Evolutionary conservation across 1,139 yeast species (phyloP).

Genomic region (Blastobotrys buckinghamii): DNA sequence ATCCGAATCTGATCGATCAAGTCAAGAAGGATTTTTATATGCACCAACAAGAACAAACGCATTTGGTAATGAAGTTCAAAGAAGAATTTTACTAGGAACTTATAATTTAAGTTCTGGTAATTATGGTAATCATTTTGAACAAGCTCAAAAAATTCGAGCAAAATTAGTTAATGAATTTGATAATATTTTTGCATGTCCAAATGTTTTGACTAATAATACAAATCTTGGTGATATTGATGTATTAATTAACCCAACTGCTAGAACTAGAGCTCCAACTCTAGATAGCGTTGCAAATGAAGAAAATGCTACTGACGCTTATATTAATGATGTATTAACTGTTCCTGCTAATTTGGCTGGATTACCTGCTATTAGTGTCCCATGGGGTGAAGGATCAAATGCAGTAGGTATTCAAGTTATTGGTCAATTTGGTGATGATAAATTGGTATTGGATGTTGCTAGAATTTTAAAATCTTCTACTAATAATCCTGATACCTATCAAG

Average conservation of each 20-base stretch:
- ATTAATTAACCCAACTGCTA: conserved; percentile 66
- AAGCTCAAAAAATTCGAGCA: conserved; percentile 66
- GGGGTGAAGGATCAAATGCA: conserved; percentile 29
- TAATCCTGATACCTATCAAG: no score
- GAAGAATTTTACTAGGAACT: conserved; percentile 79
- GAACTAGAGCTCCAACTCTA: conserved; percentile 51
- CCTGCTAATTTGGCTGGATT: conserved; percentile 91
- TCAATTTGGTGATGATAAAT: conserved; percentile 75
- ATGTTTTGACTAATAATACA: conserved; percentile 34
- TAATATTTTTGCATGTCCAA: conserved; percentile 48
- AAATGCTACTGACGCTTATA: conserved; percentile 54
- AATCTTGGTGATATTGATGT: conserved; percentile 49
- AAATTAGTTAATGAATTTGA: conserved; percentile 62
- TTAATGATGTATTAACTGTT: conserved; percentile 79
- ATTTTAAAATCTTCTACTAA: conserved; percentile 20
- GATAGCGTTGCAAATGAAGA: conserved; percentile 35
- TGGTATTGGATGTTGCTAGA: conserved; percentile 45
- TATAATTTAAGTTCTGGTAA: conserved; percentile 75
- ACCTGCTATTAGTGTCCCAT: conserved; percentile 78
- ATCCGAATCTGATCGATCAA: conserved; percentile 37
- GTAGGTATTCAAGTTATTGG: conserved; percentile 78
- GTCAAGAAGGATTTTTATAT: conserved; percentile 36
- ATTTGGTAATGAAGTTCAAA: conserved; percentile 77
- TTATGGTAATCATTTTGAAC: conserved; percentile 68
- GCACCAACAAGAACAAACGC: conserved; percentile 55